A percentile compares a stretch with the other conserved stretches of the same genome.
Conservation (phyloP, 1,284 basidiomycete genomes). For the Marasmius fiardii region DNA sequence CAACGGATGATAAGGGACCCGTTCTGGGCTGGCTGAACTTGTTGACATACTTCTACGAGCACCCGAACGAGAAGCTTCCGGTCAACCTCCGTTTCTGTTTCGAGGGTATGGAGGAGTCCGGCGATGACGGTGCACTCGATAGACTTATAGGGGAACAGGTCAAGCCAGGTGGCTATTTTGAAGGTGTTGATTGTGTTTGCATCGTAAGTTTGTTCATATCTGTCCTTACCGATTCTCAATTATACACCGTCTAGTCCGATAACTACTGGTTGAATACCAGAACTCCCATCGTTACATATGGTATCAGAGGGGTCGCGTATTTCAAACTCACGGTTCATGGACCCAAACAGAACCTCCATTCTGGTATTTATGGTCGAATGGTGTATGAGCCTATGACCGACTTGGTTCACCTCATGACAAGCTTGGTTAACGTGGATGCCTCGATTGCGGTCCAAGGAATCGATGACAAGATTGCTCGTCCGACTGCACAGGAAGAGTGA, state of each 20-base stretch:
- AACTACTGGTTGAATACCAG: slow-evolving; percentile 83
- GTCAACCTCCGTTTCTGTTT: slow-evolving; percentile 96
- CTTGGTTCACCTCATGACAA: slow-evolving; percentile 76
- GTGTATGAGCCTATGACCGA: slow-evolving; percentile 92
- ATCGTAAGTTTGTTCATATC: slow-evolving; percentile 57
- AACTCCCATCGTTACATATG: slow-evolving; percentile 75
- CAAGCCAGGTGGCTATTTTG: slow-evolving; percentile 75
- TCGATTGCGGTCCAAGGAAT: slow-evolving; percentile 91
- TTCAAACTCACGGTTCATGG: slow-evolving; percentile 85
- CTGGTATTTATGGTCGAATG: slow-evolving; percentile 84
- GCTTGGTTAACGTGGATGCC: slow-evolving; percentile 82
- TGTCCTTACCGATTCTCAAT: neutral
- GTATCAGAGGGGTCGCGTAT: slow-evolving; percentile 87
- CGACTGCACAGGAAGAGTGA: slow-evolving; percentile 77
- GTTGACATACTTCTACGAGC: slow-evolving; percentile 81
- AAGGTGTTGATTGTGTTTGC: slow-evolving; percentile 92
- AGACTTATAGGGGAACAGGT: slow-evolving; percentile 85
- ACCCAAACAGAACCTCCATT: slow-evolving; percentile 89
- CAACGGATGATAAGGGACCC: slow-evolving; percentile 93
- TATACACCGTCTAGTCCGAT: slow-evolving; percentile 54
- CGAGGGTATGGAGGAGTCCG: slow-evolving; percentile 98
- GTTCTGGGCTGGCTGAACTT: slow-evolving; percentile 95
- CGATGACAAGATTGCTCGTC: slow-evolving; percentile 80
- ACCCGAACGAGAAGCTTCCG: slow-evolving; percentile 77
- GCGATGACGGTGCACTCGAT: slow-evolving; percentile 91